Conservation (phyloP, 2,329 filamentous ascomycete genomes). For the Epichloe gansuensis region DNA sequence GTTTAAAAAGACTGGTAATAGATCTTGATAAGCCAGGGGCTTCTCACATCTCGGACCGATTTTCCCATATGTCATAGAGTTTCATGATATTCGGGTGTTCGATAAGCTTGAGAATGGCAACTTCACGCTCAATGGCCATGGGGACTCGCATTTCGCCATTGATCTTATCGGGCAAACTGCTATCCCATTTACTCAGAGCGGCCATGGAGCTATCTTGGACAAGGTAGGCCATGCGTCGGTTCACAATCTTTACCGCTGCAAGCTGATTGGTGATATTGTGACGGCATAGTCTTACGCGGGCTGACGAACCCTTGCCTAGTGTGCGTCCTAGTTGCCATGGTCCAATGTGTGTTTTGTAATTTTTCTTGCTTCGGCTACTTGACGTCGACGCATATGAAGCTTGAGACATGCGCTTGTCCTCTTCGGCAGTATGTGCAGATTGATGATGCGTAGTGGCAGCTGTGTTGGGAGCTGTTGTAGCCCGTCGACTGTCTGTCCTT, state of each 20-base stretch:
- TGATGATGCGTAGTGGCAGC: conserved; percentile 4
- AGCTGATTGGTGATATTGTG: conserved; percentile 67
- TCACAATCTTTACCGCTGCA: conserved; percentile 92
- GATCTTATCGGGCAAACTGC: conserved; percentile 39
- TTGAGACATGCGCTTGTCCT: conserved; percentile 26
- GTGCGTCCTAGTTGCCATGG: conserved; percentile 89
- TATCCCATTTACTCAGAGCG: conserved; percentile 64
- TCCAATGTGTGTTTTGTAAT: conserved; percentile 65
- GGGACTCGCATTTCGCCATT: conserved; percentile 62
- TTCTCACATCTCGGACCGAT: conserved; percentile 79
- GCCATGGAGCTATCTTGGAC: conserved; percentile 78
- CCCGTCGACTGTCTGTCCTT: conserved; percentile 1
- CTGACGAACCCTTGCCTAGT: conserved; percentile 80
- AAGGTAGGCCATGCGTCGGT: conserved; percentile 66
- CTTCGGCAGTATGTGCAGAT: conserved; percentile 20
- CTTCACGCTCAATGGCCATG: conserved; percentile 82
- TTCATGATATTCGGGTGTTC: conserved; percentile 92
- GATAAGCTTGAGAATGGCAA: conserved; percentile 93
- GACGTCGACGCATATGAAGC: conserved; percentile 29
- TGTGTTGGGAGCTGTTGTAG: neutral
- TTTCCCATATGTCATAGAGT: conserved; percentile 96
- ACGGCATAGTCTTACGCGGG: conserved; percentile 73
- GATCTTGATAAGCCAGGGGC: neutral
- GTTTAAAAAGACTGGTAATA: neutral
- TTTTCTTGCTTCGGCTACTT: conserved; percentile 27